Evolutionary conservation across 768 basidiomycete species (phyloP).

Genomic region (Tephrocybe sp.): DNA sequence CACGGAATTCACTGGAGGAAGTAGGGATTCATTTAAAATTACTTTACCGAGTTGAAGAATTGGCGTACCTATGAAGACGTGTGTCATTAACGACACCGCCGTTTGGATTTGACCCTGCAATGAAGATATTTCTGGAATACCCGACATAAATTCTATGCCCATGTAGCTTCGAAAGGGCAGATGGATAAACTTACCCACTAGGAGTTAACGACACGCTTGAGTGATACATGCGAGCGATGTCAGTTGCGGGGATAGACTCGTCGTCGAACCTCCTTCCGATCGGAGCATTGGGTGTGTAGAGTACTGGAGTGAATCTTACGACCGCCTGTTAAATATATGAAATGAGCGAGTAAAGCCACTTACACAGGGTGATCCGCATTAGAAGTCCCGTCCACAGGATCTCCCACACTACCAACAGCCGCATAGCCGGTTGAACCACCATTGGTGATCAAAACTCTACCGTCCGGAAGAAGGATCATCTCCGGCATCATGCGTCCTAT

Average conservation of each 20-base stretch:
- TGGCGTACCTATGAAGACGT: slow-evolving; percentile 2
- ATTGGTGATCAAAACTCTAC: slow-evolving; percentile 39
- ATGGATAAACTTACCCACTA: slow-evolving; percentile 48
- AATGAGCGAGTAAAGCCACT: neutral
- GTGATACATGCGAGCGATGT: slow-evolving; percentile 62
- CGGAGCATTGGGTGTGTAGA: slow-evolving; percentile 46
- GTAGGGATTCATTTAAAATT: too few relatives aligned
- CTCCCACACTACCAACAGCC: slow-evolving; percentile 32
- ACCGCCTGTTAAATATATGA: slow-evolving; percentile 8
- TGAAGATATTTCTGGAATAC: slow-evolving; percentile 18
- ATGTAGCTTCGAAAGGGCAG: slow-evolving; percentile 22
- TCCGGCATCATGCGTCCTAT: slow-evolving; percentile 38
- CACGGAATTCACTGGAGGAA: slow-evolving; percentile 37
- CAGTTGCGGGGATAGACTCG: slow-evolving; percentile 40
- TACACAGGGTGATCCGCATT: slow-evolving; percentile 28
- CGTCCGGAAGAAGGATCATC: slow-evolving; percentile 37
- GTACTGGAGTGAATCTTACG: slow-evolving; percentile 37
- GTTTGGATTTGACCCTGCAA: slow-evolving; percentile 51
- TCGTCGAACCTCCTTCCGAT: slow-evolving; percentile 48
- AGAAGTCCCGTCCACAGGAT: slow-evolving; percentile 19
- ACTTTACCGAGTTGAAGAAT: too few relatives aligned
- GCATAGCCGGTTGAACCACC: slow-evolving; percentile 43
- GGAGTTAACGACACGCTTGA: slow-evolving; percentile 57
- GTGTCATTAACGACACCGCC: slow-evolving; percentile 1
- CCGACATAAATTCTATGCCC: neutral